phyloP scores from a whole-genome alignment of 352 stramenopile genomes.

The Phytophthora cactorum region DNA sequence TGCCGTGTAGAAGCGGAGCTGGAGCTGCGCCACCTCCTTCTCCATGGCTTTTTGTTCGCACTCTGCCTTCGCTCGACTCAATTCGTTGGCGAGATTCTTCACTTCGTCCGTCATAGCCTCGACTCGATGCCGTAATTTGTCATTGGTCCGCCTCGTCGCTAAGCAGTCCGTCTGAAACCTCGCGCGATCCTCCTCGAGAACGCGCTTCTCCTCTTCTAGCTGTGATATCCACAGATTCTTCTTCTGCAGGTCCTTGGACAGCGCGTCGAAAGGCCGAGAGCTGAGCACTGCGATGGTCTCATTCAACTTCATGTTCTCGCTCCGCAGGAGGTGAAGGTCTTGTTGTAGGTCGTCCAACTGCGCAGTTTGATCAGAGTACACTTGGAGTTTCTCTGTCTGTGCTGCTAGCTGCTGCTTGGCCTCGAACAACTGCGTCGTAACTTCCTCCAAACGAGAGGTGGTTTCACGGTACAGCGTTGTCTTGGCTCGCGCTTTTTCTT shows the following conservation, averaged over 20 bases:
- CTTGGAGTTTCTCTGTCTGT: conserved; percentile 45
- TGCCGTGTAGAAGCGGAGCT: conserved; percentile 61
- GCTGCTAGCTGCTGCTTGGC: conserved; percentile 46
- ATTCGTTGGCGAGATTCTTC: conserved; percentile 28
- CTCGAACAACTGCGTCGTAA: conserved; percentile 51
- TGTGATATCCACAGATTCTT: conserved; percentile 58
- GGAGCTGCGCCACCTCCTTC: conserved; percentile 57
- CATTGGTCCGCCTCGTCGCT: conserved; percentile 9
- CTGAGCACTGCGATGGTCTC: conserved; percentile 52
- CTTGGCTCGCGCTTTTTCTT: conserved; percentile 48
- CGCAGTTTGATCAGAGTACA: conserved; percentile 38
- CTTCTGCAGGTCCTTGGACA: conserved; percentile 47
- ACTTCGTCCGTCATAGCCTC: conserved; percentile 32
- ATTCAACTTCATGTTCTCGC: conserved; percentile 64
- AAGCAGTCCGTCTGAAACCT: conserved; percentile 27
- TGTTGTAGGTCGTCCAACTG: conserved; percentile 45
- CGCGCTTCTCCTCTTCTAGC: conserved; percentile 46
- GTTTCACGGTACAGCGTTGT: conserved; percentile 49
- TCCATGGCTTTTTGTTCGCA: conserved; percentile 48
- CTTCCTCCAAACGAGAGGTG: conserved; percentile 40
- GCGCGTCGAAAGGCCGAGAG: conserved; percentile 54
- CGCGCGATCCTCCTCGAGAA: conserved; percentile 21
- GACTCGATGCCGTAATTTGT: conserved; percentile 22
- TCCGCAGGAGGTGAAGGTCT: conserved; percentile 57
- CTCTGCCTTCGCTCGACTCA: conserved; percentile 22